Conservation (phyloP, 2,329 filamentous ascomycete genomes). For the Chaetomiaceae sp. region DNA sequence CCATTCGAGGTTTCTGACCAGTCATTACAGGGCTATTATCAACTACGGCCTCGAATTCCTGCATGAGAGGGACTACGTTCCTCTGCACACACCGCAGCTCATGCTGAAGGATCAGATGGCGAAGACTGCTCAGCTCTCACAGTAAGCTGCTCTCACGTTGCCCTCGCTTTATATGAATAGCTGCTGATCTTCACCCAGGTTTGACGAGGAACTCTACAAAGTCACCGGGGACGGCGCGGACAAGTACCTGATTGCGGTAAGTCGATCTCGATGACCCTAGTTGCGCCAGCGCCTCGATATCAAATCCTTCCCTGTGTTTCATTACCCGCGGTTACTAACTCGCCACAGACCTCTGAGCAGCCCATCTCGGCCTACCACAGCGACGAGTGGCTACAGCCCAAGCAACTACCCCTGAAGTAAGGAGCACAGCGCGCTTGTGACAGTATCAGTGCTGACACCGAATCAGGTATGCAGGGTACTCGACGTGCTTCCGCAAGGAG, state of each 20-base stretch:
- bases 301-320: too few species aligned
- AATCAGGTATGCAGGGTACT: constrained; percentile 75
- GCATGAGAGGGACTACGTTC: constrained; percentile 71
- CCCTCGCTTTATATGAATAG: too few species aligned
- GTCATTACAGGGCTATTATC: constrained; percentile 67
- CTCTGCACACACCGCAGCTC: constrained; percentile 85
- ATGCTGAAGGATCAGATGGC: constrained; percentile 96
- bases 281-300: too few species aligned
- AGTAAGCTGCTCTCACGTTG: constrained; percentile 35
- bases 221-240: constrained; percentile 85
- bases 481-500: constrained; percentile 93
- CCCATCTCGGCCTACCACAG: constrained; percentile 90
- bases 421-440: neutral
- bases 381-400: constrained; percentile 84
- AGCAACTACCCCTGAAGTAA: constrained; percentile 74
- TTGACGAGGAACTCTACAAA: constrained; percentile 98
- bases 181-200: constrained; percentile 36
- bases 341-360: constrained; percentile 69
- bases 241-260: constrained; percentile 65
- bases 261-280: neutral
- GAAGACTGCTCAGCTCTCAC: constrained; percentile 93
- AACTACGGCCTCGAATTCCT: constrained; percentile 95
- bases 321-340: too few species aligned
- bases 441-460: neutral
- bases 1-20: constrained; percentile 2